These are phyloP conservation scores for Elaeis oleifera DNA, from an alignment of 202 grass and related monocot genomes.

Conservation along the genomic window DNA sequence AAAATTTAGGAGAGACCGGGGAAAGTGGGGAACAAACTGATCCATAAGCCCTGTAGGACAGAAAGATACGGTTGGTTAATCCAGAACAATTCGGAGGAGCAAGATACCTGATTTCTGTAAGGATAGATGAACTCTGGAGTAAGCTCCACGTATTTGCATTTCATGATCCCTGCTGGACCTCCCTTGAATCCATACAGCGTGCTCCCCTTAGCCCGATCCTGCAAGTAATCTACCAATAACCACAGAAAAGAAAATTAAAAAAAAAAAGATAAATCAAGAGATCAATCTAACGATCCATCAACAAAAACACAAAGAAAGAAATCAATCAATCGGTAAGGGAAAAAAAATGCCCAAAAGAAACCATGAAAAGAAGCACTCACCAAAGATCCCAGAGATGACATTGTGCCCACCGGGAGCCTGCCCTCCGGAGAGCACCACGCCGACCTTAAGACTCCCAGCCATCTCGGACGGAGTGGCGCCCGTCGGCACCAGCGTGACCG, in stretches of 20 bases:
- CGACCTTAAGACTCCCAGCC: conserved; percentile 47
- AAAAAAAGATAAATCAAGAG: no score
- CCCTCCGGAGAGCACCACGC: conserved; percentile 81
- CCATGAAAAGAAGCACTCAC: conserved; percentile 26
- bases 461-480: conserved; percentile 6
- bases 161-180: conserved; percentile 92
- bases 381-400: conserved; percentile 94
- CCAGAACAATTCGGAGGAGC: no score
- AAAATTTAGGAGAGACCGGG: no score
- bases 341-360: neutral
- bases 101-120: conserved; percentile 90
- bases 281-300: conserved; percentile 39
- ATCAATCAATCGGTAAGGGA: neutral
- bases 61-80: no score
- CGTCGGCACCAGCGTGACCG: conserved; percentile 52
- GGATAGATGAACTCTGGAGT: conserved; percentile 76
- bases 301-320: conserved; percentile 7
- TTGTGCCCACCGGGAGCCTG: conserved; percentile 92
- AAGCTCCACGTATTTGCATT: conserved; percentile 78
- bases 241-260: no score
- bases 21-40: no score
- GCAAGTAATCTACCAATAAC: conserved; percentile 54
- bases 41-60: no score
- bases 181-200: conserved; percentile 84
- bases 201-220: conserved; percentile 65